Evolutionary conservation across 805 yeast species (phyloP), one percentile per base, ranked within the genome.

Genomic region (Zygosaccharomyces kombuchaensis): DNA sequence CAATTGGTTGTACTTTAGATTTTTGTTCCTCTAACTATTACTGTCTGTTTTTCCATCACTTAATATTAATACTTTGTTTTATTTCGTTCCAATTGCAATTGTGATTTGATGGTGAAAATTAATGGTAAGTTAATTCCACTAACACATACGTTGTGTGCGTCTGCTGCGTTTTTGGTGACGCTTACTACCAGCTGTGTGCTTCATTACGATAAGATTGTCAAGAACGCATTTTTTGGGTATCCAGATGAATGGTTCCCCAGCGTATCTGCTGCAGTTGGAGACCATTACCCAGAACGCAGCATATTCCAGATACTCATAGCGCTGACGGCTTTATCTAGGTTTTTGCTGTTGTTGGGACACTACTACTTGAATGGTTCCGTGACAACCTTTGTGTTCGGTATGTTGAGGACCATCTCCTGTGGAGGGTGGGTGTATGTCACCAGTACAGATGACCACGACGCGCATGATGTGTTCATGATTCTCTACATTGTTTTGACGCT

Each of bases 371-470:
- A 57, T 29, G 44, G 55, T 12, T 57, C 63, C 4, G 19, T 51
- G 2, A 6, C 46, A 0, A 47, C 56, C 6, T 37, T 59, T 10
- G 38, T 77, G 2, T 60, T 79, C 4, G 99, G 99, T n/a, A 48
- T 86, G 2, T 44, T 86, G n/a, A 80, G 99, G 66, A 93, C 99
- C 0, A 77, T 93, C 45, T 84, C 96, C 1, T 93, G 98, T 61
- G 99, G 99, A 60, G 98, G 98, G 9, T 93, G 98, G 97, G 96
- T 95, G 6, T 93, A 93, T 62, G 85, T 93, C 52, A 93, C 99
- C 1, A 86, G 96, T 6, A 88, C 97, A 1, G 99, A 93, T 65
- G 96, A 93, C 63, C 98, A 91, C 57, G 96, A 91, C 66, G 81
- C 84, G 71, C 99, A 93, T 64, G 98, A 93, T 61, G 80, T 93